Evolutionary conservation across 306 rosid genomes (phyloP).

Genomic region (Erythrophleum fordii): DNA sequence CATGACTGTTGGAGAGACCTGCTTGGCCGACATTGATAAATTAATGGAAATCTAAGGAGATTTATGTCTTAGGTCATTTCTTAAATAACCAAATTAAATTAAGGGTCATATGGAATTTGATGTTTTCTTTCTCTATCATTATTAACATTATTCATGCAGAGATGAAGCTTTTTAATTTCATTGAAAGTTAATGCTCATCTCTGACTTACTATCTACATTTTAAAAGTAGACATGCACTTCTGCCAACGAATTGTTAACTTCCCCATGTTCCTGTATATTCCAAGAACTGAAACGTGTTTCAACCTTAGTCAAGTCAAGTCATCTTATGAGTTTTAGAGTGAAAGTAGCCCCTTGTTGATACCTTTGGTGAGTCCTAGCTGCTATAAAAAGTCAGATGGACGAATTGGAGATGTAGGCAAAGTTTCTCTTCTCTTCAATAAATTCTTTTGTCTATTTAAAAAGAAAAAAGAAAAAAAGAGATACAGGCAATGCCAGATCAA

Average conservation of each 20-base stretch:
- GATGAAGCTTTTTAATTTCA: background rate
- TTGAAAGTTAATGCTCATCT: background rate
- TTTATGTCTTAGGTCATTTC: background rate
- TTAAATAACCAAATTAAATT: background rate
- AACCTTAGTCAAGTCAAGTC: background rate
- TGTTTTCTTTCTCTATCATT: background rate
- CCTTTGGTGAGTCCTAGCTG: no score
- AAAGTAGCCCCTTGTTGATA: no score
- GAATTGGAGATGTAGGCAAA: no score
- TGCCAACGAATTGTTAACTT: slow-evolving; percentile 12
- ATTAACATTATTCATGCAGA: background rate
- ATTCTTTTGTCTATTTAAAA: no score
- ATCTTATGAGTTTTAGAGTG: no score
- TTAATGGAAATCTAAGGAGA: background rate
- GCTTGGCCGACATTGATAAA: background rate
- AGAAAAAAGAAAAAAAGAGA: no score
- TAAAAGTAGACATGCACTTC: background rate
- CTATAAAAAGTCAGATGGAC: no score
- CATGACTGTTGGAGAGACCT: background rate
- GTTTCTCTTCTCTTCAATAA: no score
- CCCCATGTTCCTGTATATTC: background rate
- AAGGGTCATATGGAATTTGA: background rate
- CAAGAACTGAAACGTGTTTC: background rate
- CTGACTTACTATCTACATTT: background rate
- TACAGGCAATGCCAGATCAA: no score